Evolutionary conservation across 2,329 filamentous ascomycete genomes (phyloP), one percentile per base, ranked within the genome.

Genomic region (Cladosporium sp.): DNA sequence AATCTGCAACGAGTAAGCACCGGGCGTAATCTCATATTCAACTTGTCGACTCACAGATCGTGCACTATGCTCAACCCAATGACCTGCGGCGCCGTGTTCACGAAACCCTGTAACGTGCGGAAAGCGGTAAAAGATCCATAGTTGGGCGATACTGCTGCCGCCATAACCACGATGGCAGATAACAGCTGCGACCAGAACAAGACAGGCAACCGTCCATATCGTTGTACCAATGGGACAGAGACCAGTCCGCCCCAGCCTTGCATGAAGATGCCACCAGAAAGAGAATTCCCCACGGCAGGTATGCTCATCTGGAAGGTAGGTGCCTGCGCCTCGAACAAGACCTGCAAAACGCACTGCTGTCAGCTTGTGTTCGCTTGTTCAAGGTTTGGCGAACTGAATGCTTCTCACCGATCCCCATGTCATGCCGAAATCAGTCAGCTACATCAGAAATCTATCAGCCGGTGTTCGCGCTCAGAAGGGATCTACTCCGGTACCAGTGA

Each of bases 61-160:
- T 78, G 75, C 12, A 78, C 70, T 24, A 73, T 73, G 21, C 67
- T 70, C 18, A 76, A 64, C 21, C 73, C 73, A 41, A 72, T 69
- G 12, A 73, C 71, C 55, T 76, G 74, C 1, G 72, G 69, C 1
- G 71, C 69, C 1, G 74, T 74, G 26, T 68, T 66, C 59, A 75
- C 73, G 36, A 74, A 73, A 11, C 72, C 74, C 36, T 72, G 73
- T 4, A 74, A 59, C 8, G 73, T 69, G 49, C 74, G 70, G 57
- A 71, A 72, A 21, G 74, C 72, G 18, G 72, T 73, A 60, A 71
- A 74, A 8, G 63, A 65, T 18, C 66, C 72, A 54, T 72, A 76
- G 32, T 64, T 67, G 1, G 51, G 30, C 3, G 74, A 65, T 5
- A 70, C 36, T 1, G 70, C 67, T 14, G 69, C 69, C 1, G 72